Evolutionary conservation across 2,329 filamentous ascomycete genomes (phyloP), one percentile per base, ranked within the genome.

Genomic region (Monosporascus ibericus): DNA sequence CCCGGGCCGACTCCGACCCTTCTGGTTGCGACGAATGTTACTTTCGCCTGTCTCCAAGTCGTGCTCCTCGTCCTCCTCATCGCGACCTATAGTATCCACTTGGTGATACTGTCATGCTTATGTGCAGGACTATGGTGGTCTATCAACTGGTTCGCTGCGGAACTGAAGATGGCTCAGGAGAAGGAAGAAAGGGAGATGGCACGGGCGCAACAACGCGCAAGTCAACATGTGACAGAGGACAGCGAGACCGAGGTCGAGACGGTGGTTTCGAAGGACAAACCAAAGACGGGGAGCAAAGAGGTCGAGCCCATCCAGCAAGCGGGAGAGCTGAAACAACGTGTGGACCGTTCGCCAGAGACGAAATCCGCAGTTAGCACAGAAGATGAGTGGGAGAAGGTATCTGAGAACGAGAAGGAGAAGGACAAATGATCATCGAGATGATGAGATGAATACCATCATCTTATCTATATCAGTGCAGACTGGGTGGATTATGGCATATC

Each of bases 341-440:
- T 63, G 17, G 68, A 60, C 53, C 55, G 61, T 44, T 61, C 69
- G 47, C 67, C 71, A 48, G 76, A 75, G 38, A 75, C 72, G 24
- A 81, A 77, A 68, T 84, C 80, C 46, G 77, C 79, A 49, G 77
- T 70, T 20, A 92, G 90, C 71, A 96, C 92, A 5, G 92, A 97
- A 73, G 92, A 92, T 65, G 92, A 97, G 72, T 97, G 92, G 92
- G 92, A 96, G 75, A 95, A 94, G 76, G 87, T 97, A 4, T 90
- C 89, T 22, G 87, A 88, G 69, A 82, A 77, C 53, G 82, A 84
- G 75, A 77, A 77, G 61, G 79, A 81, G 59, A 82, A 82, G 69
- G 75, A 76, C 54, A 80, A 80, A 65, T 79, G 57, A 68, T 50
- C 20, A 18, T 48, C 3, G 15, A 27, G 22, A 50, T 42, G 14